These are phyloP conservation scores for Saccharomycopsis fermentans DNA, from an alignment of 805 yeast genomes.

Conservation along the genomic window DNA sequence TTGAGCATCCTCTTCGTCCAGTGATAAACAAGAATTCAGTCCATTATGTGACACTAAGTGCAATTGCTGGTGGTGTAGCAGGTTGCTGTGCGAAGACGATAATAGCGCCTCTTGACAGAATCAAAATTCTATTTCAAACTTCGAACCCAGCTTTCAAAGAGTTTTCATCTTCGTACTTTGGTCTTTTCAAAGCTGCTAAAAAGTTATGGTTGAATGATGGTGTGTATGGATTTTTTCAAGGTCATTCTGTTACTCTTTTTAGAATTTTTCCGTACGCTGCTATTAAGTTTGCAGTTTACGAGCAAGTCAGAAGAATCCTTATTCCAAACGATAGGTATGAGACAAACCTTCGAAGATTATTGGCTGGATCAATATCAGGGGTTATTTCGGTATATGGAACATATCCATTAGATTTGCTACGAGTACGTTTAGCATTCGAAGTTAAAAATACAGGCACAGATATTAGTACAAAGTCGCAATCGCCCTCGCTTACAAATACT, in stretches of 20 bases:
- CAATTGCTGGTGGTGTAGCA: slow-evolving; percentile 90
- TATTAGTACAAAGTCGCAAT: slow-evolving; percentile 15
- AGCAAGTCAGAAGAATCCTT: slow-evolving; percentile 70
- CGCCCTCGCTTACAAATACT: slow-evolving; percentile 22
- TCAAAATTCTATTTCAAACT: slow-evolving; percentile 91
- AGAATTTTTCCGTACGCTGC: slow-evolving; percentile 97
- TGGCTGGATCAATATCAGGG: slow-evolving; percentile 89
- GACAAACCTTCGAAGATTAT: slow-evolving; percentile 66
- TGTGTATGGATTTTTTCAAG: slow-evolving; percentile 74
- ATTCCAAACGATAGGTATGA: slow-evolving; percentile 71
- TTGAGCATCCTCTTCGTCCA: not conserved
- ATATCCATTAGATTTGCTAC: slow-evolving; percentile 81
- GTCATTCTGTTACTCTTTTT: slow-evolving; percentile 86
- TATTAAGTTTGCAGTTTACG: slow-evolving; percentile 91
- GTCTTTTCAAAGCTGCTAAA: slow-evolving; percentile 62
- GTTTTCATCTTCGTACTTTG: slow-evolving; percentile 70
- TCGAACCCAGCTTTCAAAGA: slow-evolving; percentile 79
- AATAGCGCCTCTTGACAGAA: slow-evolving; percentile 91
- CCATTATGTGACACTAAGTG: slow-evolving; percentile 75
- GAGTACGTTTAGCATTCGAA: slow-evolving; percentile 88
- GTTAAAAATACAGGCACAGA: slow-evolving; percentile 29
- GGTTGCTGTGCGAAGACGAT: slow-evolving; percentile 94
- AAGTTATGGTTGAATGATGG: slow-evolving; percentile 67
- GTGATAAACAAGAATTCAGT: slow-evolving; percentile 46
- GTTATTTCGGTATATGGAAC: slow-evolving; percentile 78